Conservation (phyloP, 345 rosid species). For the Brassica nigra region DNA sequence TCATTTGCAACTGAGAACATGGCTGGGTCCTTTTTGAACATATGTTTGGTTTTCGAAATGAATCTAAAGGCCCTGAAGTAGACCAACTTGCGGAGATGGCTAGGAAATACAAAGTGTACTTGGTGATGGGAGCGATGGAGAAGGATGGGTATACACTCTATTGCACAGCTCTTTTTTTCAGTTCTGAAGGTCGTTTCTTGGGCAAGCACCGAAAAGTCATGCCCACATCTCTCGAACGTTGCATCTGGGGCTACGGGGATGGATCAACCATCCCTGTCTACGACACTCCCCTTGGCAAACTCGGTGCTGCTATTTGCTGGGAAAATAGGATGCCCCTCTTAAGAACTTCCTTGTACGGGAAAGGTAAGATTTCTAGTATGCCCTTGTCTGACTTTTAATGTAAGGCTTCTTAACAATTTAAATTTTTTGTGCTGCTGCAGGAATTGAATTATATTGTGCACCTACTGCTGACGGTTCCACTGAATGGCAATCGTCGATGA, state of each 20-base stretch:
- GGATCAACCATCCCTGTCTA: conserved; percentile 88
- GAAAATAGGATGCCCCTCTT: conserved; percentile 92
- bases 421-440: conserved; percentile 34
- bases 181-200: conserved; percentile 67
- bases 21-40: neutral
- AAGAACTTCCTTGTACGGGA: conserved; percentile 79
- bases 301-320: conserved; percentile 95
- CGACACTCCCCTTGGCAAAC: conserved; percentile 80
- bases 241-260: conserved; percentile 98
- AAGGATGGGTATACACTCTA: conserved; percentile 90
- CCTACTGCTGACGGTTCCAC: conserved; percentile 81
- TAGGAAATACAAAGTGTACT: conserved; percentile 62
- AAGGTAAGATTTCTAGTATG: conserved; percentile 52
- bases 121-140: conserved; percentile 91
- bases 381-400: neutral
- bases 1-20: neutral
- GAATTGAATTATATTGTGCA: conserved; percentile 86
- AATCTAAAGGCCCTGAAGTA: conserved; percentile 68
- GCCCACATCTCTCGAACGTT: conserved; percentile 87
- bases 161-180: conserved; percentile 83
- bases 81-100: conserved; percentile 75
- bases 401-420: neutral
- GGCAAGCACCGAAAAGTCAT: conserved; percentile 91
- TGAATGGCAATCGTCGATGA: conserved; percentile 79
- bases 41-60: neutral